Evolutionary conservation across 2,329 filamentous ascomycete species (phyloP).

Genomic region (Colletotrichum ledebouriae): DNA sequence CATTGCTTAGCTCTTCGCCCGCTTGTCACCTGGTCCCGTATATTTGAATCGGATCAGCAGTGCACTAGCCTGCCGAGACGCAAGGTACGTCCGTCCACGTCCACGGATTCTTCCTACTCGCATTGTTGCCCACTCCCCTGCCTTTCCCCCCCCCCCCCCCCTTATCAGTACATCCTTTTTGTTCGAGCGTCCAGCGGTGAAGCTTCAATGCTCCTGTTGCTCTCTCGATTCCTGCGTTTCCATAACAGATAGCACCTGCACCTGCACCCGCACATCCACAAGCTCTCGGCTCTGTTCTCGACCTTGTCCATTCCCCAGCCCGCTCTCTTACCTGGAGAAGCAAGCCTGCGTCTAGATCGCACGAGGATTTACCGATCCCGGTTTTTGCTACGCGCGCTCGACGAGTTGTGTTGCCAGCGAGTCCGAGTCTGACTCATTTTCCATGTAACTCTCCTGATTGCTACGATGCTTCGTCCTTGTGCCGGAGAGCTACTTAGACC

Average conservation of each 20-base stretch:
- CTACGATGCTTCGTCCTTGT: conserved; percentile 33
- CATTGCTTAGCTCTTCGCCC: conserved; percentile 35
- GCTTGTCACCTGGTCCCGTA: conserved; percentile 40
- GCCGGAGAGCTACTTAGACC: conserved; percentile 37
- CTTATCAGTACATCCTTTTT: conserved; percentile 40
- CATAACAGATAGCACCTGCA: conserved; percentile 11
- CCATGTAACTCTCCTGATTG: conserved; percentile 40
- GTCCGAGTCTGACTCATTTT: conserved; percentile 36
- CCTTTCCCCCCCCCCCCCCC: conserved; percentile 16
- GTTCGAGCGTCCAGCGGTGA: conserved; percentile 43
- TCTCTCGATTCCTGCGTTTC: conserved; percentile 36
- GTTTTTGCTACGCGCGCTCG: conserved; percentile 30
- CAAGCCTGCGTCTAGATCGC: conserved; percentile 25
- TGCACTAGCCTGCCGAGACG: conserved; percentile 38
- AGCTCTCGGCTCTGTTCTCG: conserved; percentile 17
- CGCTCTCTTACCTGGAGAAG: conserved; percentile 14
- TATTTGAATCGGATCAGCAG: conserved; percentile 42
- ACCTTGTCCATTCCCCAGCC: conserved; percentile 16
- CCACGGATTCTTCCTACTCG: conserved; percentile 22
- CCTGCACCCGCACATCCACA: conserved; percentile 14
- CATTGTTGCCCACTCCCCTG: conserved; percentile 22
- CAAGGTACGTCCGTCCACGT: conserved; percentile 42
- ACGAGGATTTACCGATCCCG: conserved; percentile 29
- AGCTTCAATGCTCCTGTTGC: conserved; percentile 37
- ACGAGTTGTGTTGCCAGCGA: conserved; percentile 28